phyloP scores from a whole-genome alignment of 805 yeast species.

The Starmera amethionina region DNA sequence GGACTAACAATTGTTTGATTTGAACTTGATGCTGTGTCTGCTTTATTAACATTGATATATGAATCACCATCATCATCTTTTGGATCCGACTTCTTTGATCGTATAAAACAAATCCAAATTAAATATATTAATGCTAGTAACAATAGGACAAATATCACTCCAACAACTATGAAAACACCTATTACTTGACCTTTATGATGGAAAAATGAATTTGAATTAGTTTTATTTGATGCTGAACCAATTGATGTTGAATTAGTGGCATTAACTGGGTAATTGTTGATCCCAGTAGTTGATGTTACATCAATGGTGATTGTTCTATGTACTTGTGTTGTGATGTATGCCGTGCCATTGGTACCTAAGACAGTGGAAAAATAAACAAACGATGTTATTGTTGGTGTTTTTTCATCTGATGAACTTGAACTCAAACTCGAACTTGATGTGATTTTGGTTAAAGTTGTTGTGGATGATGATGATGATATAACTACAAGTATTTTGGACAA shows the following conservation, averaged over 20 bases:
- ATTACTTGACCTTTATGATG: slow-evolving; percentile 69
- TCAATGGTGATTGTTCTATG: slow-evolving; percentile 4
- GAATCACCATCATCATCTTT: slow-evolving; percentile 13
- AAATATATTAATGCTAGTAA: slow-evolving; percentile 34
- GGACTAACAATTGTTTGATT: neutral
- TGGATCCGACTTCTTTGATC: slow-evolving; percentile 8
- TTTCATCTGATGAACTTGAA: neutral
- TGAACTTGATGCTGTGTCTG: neutral
- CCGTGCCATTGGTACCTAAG: slow-evolving; percentile 3
- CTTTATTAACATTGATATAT: slow-evolving; percentile 1
- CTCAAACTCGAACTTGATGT: neutral
- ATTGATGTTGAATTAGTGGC: slow-evolving; percentile 8
- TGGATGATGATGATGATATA: slow-evolving; percentile 3
- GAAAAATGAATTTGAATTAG: slow-evolving; percentile 39
- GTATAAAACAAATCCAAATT: slow-evolving; percentile 9
- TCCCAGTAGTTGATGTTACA: slow-evolving; percentile 4
- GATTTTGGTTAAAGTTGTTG: neutral
- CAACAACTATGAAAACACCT: slow-evolving; percentile 77
- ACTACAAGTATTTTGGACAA: slow-evolving; percentile 5
- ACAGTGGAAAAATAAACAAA: slow-evolving; percentile 3
- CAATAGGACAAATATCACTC: slow-evolving; percentile 42
- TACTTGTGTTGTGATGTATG: slow-evolving; percentile 4
- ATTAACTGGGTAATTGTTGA: slow-evolving; percentile 12
- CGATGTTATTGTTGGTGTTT: slow-evolving; percentile 1
- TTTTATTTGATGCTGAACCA: slow-evolving; percentile 1